Base-by-base conservation (phyloP, 108 stramenopile genomes). In the Cyclostephanos tholiformis region DNA sequence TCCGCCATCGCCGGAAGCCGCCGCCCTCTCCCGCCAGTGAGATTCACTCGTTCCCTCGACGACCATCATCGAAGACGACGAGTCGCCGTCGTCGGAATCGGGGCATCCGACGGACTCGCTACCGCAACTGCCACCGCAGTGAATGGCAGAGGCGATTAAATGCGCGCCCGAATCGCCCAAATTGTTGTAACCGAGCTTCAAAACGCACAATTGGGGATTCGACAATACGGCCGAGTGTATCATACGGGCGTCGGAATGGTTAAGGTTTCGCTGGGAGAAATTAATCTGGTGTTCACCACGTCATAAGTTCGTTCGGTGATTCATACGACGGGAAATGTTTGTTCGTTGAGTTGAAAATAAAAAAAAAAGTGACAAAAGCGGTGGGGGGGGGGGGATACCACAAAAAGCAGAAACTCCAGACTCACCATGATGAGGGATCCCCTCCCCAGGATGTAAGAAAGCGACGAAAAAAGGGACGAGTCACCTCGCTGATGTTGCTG, bases 131-230 rank as follows among this genome's bases (percentile, higher is more conserved):
- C 82, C 58, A 60, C 82, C 58, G 64, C 32, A 23, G 44, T 55
- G 69, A 30, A 80, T 86, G 62, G 63, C 82, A 77, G 77, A 77
- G 29, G 92, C 92, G 22, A 93, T 86, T n/a, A 86, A 64, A 63
- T 65, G 62, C 19, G 87, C 75, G 20, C 92, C 92, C 38, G 63
- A 63, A 67, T 91, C 84, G 3, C 89, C 87, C 57, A 93, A 71
- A 61, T 86, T 67, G 63, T 93, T 93, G 83, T 89, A 90, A 13
- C 86, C 83, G 22, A 93, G 86, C 69, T 93, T 93, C 32, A 93
- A 79, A 19, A 91, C 92, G 10, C 89, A 75, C 60, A 93, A 70
- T 65, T 79, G 82, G 11, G 86, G 86, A 66, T 88, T 91, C 38
- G 65, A 43, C 49, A 86, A 51, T 29, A 93, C 83, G 3, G 85